Evolutionary conservation across 805 yeast species (phyloP).

Genomic region (Kodamaea hsintzibuensis): DNA sequence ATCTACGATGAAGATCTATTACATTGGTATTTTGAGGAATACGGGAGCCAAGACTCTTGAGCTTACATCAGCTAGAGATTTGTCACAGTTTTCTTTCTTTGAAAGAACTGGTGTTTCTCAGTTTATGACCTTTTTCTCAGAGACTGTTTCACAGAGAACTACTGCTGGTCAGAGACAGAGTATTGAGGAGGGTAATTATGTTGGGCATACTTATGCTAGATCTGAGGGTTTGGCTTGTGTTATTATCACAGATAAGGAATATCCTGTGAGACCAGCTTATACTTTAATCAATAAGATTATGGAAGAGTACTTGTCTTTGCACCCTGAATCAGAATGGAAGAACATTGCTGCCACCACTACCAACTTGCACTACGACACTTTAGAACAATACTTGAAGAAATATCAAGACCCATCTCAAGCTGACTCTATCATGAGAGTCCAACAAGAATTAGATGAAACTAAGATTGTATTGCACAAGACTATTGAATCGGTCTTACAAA

Average conservation of each 20-base stretch:
- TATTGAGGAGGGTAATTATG: conserved; percentile 86
- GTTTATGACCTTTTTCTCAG: conserved; percentile 92
- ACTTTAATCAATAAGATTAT: conserved; percentile 85
- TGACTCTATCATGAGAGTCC: conserved; percentile 94
- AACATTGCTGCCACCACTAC: conserved; percentile 46
- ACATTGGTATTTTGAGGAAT: conserved; percentile 81
- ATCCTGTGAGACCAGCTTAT: conserved; percentile 96
- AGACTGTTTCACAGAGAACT: conserved; percentile 88
- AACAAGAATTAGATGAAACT: conserved; percentile 96
- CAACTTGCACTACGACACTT: conserved; percentile 53
- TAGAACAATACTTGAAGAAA: conserved; percentile 70
- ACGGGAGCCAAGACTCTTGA: conserved; percentile 66
- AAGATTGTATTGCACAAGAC: conserved; percentile 95
- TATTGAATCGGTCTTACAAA: conserved; percentile 87
- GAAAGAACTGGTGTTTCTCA: conserved; percentile 81
- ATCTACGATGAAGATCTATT: conserved; percentile 76
- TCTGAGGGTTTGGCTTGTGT: conserved; percentile 92
- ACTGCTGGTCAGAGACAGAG: conserved; percentile 88
- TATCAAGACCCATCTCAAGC: conserved; percentile 98
- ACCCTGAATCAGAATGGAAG: conserved; percentile 73
- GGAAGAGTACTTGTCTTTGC: conserved; percentile 85
- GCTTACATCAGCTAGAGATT: conserved; percentile 76
- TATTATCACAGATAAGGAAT: conserved; percentile 88
- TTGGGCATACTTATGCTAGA: conserved; percentile 90
- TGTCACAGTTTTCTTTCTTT: conserved; percentile 84